Evolutionary conservation across 2,329 filamentous ascomycete genomes (phyloP), one percentile per base, ranked within the genome.

Genomic region (Fusarium nodosum): DNA sequence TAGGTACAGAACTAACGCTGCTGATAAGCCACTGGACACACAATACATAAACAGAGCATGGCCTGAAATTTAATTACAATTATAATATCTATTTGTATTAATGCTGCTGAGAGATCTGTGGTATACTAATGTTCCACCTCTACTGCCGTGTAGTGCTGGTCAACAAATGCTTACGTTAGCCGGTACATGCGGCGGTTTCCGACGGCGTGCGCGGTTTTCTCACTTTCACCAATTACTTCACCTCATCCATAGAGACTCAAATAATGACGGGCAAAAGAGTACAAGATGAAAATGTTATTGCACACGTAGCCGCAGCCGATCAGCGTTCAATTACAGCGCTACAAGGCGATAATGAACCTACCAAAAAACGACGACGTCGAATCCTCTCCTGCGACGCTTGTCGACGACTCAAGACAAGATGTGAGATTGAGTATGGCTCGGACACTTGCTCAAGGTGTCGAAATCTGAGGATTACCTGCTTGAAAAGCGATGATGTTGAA

Each of bases 301-400:
- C 26, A 26, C 36, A 15, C 22, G n/a, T 13, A 15, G n/a, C 12
- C n/a, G n/a, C 36, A 15, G 20, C 36, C 12, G n/a, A 22, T 13
- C 31, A 46, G 5, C 30, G 16, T 13, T 6, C 30, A 16, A 18
- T 13, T 30, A 10, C 34, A 30, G 39, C 18, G 7, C 26, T 22
- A 5, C 38, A 44, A 18, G 22, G 22, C 3, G 62, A 56, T 16
- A 42, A n/a, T 31, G 63, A 66, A 12, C 62, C 56, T 8, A 33
- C 55, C 13, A 72, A 59, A 45, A 69, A 64, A 39, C 42, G 69
- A 20, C 57, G 56, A 1, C 69, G 65, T 36, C 64, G 69, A 11
- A 72, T 72, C 7, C 47, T 72, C 16, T 72, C 69, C 3, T 72
- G 69, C 44, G 63, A 61, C 4, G 56, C 69, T 28, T 72, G 69